phyloP scores from a whole-genome alignment of 2,329 filamentous ascomycete genomes.

The Davidsoniella neocaledoniae region DNA sequence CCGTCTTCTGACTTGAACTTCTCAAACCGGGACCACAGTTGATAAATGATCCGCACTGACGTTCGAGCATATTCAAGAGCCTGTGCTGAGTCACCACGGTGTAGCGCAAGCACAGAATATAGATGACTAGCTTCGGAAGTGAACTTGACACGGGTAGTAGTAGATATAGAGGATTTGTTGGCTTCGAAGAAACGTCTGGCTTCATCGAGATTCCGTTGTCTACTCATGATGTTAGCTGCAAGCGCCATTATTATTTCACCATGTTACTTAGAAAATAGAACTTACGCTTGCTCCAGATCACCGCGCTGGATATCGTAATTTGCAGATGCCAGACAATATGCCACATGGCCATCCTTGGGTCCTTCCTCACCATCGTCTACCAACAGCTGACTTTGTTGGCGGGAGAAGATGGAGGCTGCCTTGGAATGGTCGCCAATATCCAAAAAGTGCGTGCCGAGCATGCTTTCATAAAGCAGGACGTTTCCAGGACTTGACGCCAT shows the following conservation, averaged over 20 bases:
- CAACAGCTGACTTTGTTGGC: slow-evolving; percentile 36
- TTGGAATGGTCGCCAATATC: slow-evolving; percentile 34
- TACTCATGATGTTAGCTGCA: background rate
- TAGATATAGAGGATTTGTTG: slow-evolving; percentile 17
- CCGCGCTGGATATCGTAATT: slow-evolving; percentile 58
- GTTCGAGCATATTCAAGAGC: slow-evolving; percentile 41
- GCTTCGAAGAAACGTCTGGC: slow-evolving; percentile 11
- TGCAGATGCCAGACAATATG: slow-evolving; percentile 48
- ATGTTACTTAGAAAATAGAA: slow-evolving; percentile 9
- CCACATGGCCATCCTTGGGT: slow-evolving; percentile 24
- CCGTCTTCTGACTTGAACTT: slow-evolving; percentile 17
- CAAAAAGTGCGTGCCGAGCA: slow-evolving; percentile 36
- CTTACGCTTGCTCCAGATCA: slow-evolving; percentile 42
- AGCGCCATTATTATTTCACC: no score
- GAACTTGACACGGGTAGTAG: slow-evolving; percentile 35
- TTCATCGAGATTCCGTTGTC: slow-evolving; percentile 8
- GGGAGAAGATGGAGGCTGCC: slow-evolving; percentile 32
- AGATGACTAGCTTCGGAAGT: slow-evolving; percentile 26
- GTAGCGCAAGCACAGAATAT: slow-evolving; percentile 48
- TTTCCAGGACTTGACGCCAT: slow-evolving; percentile 19
- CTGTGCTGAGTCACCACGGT: slow-evolving; percentile 39
- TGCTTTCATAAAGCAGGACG: slow-evolving; percentile 29
- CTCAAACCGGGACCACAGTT: slow-evolving; percentile 39
- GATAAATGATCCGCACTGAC: slow-evolving; percentile 37
- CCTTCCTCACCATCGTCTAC: slow-evolving; percentile 22